Base-by-base conservation (phyloP, 2,329 filamentous ascomycete genomes). In the Cladophialophora exuberans region DNA sequence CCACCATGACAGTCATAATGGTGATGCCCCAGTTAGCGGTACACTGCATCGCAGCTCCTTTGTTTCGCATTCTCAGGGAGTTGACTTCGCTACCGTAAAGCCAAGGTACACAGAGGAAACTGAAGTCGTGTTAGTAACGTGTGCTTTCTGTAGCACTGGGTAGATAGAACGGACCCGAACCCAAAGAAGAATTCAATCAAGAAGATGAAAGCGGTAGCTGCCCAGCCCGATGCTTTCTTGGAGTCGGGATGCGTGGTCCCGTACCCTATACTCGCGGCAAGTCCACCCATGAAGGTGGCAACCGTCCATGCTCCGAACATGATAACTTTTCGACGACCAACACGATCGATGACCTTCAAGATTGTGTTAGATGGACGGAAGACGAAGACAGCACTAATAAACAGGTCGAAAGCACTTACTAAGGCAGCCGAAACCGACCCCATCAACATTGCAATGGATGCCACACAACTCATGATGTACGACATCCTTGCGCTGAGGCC, bases 151-250 rank as follows among this genome's bases (percentile, higher is more conserved):
- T 7, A 15, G 3, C 30, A n/a, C 20, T 36, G 25, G 20, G 20
- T 4, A 48, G 31, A 22, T 26, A 22, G 20, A 6, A 28, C 41
- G 25, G 18, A 50, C 35, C 46, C 46, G 9, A 50, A 23, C 7
- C 46, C 46, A 23, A 50, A 50, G 20, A 10, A 31, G 46, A 50
- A 50, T 17, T 50, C 46, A 15, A 50, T 23, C 7, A 23, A 17
- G 15, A 50, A 23, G 20, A 50, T 50, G 31, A 50, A 50, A 5
- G 46, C 46, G 4, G 46, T 50, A 7, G 46, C 46, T 22, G 46
- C 46, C 46, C 46, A 50, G 5, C 46, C 46, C 1, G 46, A 5
- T 11, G 30, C 22, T 23, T 22, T 23, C 1, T 20, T 11, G 28
- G 10, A 17, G 9, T 20, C 20, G 22, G 46, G 46, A 41, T 50